Conservation (phyloP, 768 basidiomycete species). For the Holtermannia corniformis region DNA sequence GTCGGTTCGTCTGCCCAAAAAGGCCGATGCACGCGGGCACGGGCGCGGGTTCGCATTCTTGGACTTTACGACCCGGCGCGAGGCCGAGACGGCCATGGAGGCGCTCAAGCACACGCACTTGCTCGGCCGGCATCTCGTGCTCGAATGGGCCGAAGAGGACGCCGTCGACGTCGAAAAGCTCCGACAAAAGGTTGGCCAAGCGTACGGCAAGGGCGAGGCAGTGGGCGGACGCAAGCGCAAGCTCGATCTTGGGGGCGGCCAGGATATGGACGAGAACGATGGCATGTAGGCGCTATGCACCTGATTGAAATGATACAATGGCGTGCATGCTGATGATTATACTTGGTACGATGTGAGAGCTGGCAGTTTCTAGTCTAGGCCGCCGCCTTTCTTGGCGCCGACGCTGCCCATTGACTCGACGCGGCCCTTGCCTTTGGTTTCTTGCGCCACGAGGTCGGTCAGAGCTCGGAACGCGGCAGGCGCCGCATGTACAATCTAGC, state of each 20-base stretch:
- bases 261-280: slow-evolving; percentile 21
- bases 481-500: slow-evolving; percentile 80
- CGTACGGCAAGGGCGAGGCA: slow-evolving; percentile 42
- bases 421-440: slow-evolving; percentile 76
- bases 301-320: too few species aligned
- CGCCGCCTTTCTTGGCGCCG: slow-evolving; percentile 1
- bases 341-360: too few species aligned
- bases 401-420: slow-evolving; percentile 54
- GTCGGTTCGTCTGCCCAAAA: slow-evolving; percentile 84
- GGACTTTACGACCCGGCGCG: slow-evolving; percentile 79
- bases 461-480: slow-evolving; percentile 82
- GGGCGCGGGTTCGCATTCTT: slow-evolving; percentile 89
- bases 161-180: slow-evolving; percentile 61
- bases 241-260: slow-evolving; percentile 23
- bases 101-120: slow-evolving; percentile 89
- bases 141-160: slow-evolving; percentile 79
- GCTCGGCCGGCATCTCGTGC: slow-evolving; percentile 84
- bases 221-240: slow-evolving; percentile 29
- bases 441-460: slow-evolving; percentile 80
- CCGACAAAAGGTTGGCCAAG: slow-evolving; percentile 69
- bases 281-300: slow-evolving; percentile 16
- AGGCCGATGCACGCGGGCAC: slow-evolving; percentile 40
- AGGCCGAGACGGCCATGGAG: slow-evolving; percentile 79
- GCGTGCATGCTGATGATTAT: too few species aligned
- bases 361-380: background rate